Conservation (phyloP, 2,329 filamentous ascomycete genomes). For the Penicillium occitanis region DNA sequence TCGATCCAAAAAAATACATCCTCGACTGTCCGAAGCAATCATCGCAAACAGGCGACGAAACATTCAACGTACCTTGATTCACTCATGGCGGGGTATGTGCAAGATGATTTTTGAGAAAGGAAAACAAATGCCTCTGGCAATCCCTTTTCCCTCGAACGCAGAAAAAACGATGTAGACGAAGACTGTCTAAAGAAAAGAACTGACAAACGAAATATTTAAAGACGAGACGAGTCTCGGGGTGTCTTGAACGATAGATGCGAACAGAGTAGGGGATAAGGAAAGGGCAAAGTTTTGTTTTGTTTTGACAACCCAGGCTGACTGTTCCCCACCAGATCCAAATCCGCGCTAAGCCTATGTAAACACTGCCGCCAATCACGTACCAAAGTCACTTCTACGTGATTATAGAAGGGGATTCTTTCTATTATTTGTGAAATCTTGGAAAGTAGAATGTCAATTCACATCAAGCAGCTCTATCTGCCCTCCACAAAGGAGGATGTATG, state of each 20-base stretch:
- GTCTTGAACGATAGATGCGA: constrained; percentile 11
- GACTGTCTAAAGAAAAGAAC: background rate
- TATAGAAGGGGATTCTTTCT: background rate
- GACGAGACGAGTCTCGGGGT: constrained; percentile 2
- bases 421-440: no score
- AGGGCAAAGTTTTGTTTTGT: constrained; percentile 19
- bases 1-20: background rate
- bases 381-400: background rate
- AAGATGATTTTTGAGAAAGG: constrained; percentile 15
- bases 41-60: constrained; percentile 19
- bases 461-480: background rate
- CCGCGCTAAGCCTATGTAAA: constrained; percentile 17
- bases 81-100: constrained; percentile 55
- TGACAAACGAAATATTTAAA: background rate
- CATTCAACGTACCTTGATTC: constrained; percentile 59
- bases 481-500: background rate
- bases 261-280: constrained; percentile 1
- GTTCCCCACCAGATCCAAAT: constrained; percentile 14
- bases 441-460: background rate
- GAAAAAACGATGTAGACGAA: background rate
- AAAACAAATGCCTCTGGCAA: background rate
- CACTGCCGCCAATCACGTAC: constrained; percentile 11
- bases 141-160: background rate
- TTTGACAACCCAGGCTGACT: constrained; percentile 8
- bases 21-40: background rate